Conservation (phyloP, 1,284 basidiomycete genomes). For the Cutaneotrichosporon dermatis region DNA sequence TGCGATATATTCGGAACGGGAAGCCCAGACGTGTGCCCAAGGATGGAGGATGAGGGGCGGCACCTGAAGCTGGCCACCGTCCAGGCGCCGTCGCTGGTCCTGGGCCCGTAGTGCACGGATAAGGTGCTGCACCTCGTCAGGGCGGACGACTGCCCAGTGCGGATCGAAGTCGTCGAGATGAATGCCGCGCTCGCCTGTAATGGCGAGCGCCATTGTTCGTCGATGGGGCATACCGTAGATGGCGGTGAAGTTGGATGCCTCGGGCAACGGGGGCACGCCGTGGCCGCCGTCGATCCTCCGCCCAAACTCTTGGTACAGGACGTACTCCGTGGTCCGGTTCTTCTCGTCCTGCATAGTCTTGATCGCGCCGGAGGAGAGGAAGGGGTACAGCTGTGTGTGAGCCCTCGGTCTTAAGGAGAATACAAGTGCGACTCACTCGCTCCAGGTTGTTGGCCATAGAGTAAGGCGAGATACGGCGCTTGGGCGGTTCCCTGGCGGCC, state of each 20-base stretch:
- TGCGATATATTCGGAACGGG: no score
- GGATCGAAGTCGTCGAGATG: neutral
- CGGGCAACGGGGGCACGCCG: no score
- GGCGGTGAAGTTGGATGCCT: neutral
- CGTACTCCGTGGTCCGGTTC: no score
- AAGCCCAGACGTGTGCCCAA: neutral
- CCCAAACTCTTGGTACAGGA: no score
- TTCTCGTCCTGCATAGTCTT: neutral
- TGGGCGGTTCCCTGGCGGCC: no score
- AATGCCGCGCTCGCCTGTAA: neutral
- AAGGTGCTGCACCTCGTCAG: neutral
- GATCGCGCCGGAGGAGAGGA: no score
- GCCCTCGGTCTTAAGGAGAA: no score
- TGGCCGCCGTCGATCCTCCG: no score
- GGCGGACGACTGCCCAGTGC: neutral
- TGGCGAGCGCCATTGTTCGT: neutral
- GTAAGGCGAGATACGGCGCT: no score
- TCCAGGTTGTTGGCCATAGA: no score
- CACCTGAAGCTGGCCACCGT: neutral
- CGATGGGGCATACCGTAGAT: neutral
- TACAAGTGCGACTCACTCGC: neutral
- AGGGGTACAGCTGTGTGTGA: no score
- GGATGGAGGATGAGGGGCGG: neutral
- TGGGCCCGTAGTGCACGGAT: neutral
- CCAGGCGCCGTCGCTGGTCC: neutral